These are phyloP conservation scores for Lactarius akahatsu DNA, from an alignment of 768 basidiomycete species.

Conservation along the genomic window DNA sequence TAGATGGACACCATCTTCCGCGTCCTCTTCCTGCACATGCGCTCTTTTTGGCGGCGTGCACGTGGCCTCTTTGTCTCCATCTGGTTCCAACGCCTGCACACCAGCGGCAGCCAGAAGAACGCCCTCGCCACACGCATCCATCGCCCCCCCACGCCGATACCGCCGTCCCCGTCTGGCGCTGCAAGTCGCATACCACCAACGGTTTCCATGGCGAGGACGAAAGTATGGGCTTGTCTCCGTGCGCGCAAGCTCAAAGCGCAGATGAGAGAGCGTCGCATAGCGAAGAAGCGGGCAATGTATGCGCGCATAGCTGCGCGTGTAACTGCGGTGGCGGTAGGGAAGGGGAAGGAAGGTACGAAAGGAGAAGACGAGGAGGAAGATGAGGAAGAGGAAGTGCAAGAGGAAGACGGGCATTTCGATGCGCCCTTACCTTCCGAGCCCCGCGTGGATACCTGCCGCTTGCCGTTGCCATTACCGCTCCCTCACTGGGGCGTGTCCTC, in stretches of 20 bases:
- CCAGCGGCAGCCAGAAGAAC: conserved; percentile 1
- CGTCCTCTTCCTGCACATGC: conserved; percentile 16
- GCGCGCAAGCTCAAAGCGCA: conserved; percentile 12
- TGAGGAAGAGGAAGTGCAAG: not conserved
- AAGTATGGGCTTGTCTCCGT: conserved; percentile 10
- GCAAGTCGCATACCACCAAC: not conserved
- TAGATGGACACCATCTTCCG: conserved; percentile 20
- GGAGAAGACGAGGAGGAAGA: conserved; percentile 10
- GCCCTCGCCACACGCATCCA: not conserved
- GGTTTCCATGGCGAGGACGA: conserved; percentile 7
- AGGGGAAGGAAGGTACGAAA: not conserved
- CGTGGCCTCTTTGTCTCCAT: conserved; percentile 22
- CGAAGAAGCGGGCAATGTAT: conserved; percentile 11
- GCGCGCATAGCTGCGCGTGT: not conserved
- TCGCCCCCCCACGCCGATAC: conserved; percentile 7
- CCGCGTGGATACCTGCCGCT: not conserved
- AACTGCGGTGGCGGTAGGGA: not conserved
- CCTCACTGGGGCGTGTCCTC: not conserved
- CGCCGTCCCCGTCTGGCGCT: not conserved
- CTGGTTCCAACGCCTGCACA: not conserved
- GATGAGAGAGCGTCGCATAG: conserved; percentile 9
- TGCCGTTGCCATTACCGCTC: not conserved
- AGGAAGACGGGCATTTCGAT: conserved; percentile 3
- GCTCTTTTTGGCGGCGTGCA: conserved; percentile 19
- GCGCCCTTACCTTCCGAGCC: conserved; percentile 4